phyloP scores from a whole-genome alignment of 257 asterid genomes.

The Solanum gandarillasii region DNA sequence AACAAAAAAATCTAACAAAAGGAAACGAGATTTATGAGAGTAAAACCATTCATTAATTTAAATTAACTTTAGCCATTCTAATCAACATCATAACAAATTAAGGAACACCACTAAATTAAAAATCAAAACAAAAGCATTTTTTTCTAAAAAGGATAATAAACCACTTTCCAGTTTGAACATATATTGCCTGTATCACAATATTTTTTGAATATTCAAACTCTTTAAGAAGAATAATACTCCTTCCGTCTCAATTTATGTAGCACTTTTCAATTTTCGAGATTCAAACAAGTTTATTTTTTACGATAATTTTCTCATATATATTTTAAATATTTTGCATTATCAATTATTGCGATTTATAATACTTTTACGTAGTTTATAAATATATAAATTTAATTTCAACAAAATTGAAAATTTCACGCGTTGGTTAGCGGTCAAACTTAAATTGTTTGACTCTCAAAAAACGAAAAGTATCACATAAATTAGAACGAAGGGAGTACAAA shows the following conservation, averaged over 20 bases:
- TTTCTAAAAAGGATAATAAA: background rate
- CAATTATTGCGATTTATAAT: too few relatives aligned
- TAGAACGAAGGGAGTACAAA: background rate
- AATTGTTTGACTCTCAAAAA: rapidly evolving
- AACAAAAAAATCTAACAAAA: background rate
- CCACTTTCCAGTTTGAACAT: background rate
- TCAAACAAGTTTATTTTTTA: too few relatives aligned
- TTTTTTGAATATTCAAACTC: background rate
- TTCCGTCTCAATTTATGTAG: background rate
- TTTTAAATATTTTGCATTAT: too few relatives aligned
- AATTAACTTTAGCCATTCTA: background rate
- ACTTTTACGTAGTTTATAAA: too few relatives aligned
- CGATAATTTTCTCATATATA: too few relatives aligned
- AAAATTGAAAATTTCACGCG: rapidly evolving
- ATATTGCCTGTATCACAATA: background rate
- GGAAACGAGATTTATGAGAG: background rate
- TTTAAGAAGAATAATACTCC: background rate
- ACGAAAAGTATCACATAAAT: rapidly evolving
- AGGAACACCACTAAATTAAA: background rate
- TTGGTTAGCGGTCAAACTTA: too few relatives aligned
- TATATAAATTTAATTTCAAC: too few relatives aligned
- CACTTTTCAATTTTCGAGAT: background rate
- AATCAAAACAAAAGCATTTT: background rate
- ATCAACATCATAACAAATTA: background rate
- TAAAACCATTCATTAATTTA: background rate